Evolutionary conservation across 495 filamentous ascomycete species (phyloP).

Genomic region (Staphylotrichum longicolle): DNA sequence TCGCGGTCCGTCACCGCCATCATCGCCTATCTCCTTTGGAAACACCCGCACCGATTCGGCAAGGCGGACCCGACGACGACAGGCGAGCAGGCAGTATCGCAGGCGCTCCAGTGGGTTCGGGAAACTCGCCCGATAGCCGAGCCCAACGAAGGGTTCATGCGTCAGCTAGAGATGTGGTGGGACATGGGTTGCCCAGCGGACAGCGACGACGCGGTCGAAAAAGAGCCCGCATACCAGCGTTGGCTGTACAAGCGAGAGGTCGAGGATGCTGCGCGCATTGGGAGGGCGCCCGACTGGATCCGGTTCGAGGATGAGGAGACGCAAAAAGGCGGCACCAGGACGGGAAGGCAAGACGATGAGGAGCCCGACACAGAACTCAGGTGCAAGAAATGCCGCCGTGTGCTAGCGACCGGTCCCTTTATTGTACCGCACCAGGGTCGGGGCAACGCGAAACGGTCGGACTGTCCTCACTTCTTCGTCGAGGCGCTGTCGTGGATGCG

Average conservation of each 20-base stretch:
- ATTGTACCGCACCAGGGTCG: constrained; percentile 40
- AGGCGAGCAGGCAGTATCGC: constrained; percentile 31
- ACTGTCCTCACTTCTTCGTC: constrained; percentile 82
- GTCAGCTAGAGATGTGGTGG: constrained; percentile 82
- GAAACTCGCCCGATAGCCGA: constrained; percentile 69
- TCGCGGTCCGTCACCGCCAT: constrained; percentile 83
- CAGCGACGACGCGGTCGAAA: constrained; percentile 50
- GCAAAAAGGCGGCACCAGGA: constrained; percentile 19
- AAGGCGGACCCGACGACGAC: constrained; percentile 30
- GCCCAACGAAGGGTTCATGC: constrained; percentile 86
- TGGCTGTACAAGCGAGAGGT: constrained; percentile 85
- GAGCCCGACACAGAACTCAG: constrained; percentile 47
- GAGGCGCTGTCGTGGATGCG: constrained; percentile 95
- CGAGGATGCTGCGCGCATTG: constrained; percentile 65
- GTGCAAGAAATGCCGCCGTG: constrained; percentile 64
- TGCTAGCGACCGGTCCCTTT: constrained; percentile 45
- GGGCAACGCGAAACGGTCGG: constrained; percentile 28
- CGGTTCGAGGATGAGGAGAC: constrained; percentile 76
- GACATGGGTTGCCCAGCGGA: constrained; percentile 73
- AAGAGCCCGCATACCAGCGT: constrained; percentile 72
- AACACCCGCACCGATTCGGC: constrained; percentile 47
- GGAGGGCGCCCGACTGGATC: constrained; percentile 63
- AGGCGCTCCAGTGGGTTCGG: constrained; percentile 54
- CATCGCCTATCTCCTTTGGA: constrained; percentile 81
- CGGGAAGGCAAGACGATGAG: constrained; percentile 1